A percentile compares a stretch with the other conserved stretches of the same genome.
Evolutionary conservation across 495 filamentous ascomycete genomes (phyloP).

Genomic region (Aspergillus saccharolyticus): DNA sequence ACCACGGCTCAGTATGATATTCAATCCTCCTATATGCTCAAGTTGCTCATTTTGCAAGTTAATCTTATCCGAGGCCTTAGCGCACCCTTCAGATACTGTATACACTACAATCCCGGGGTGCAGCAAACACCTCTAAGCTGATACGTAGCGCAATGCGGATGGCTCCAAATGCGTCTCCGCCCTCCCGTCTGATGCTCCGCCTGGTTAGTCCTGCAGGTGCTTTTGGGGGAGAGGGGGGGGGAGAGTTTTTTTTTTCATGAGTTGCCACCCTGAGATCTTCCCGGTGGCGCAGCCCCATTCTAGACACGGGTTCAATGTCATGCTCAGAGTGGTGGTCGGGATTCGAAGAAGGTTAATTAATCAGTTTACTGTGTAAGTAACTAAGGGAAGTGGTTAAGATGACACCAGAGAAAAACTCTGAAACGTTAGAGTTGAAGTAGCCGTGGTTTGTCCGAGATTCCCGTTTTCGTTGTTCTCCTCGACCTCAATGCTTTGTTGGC

Average conservation of each 20-base stretch:
- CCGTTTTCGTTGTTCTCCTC: background rate
- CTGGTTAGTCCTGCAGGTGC: slow-evolving; percentile 16
- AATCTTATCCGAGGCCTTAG: too few relatives aligned
- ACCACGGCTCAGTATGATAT: background rate
- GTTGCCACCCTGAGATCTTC: slow-evolving; percentile 21
- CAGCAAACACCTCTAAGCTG: slow-evolving; percentile 1
- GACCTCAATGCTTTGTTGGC: background rate
- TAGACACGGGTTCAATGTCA: background rate
- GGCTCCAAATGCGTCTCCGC: slow-evolving; percentile 3
- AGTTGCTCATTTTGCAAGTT: too few relatives aligned
- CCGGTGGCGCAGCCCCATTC: slow-evolving; percentile 18
- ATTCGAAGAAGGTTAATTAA: background rate
- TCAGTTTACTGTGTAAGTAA: too few relatives aligned
- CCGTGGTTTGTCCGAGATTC: background rate
- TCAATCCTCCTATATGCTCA: too few relatives aligned
- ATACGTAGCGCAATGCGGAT: slow-evolving; percentile 7
- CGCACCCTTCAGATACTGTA: too few relatives aligned
- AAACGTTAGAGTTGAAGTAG: background rate
- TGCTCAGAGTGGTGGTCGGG: background rate
- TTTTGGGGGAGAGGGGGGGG: background rate
- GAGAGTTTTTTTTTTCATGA: slow-evolving; percentile 12
- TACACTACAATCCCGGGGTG: slow-evolving; percentile 17
- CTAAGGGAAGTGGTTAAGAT: background rate
- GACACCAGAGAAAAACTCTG: background rate
- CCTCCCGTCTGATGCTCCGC: slow-evolving; percentile 3